phyloP scores from a whole-genome alignment of 2,329 filamentous ascomycete species.

The Herpotrichia juniperi region DNA sequence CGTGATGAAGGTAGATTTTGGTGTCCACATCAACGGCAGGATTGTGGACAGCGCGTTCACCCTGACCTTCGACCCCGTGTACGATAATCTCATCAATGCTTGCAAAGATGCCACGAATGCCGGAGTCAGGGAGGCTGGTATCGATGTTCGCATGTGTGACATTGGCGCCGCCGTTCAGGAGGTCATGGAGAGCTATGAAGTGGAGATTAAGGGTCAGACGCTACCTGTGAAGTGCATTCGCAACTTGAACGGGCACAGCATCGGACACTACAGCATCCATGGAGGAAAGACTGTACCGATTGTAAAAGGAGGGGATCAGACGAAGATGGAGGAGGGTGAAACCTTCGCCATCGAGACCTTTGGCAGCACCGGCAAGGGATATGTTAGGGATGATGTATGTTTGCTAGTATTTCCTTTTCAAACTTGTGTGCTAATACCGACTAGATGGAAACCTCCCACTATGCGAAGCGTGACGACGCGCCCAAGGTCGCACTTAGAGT shows the following conservation, averaged over 20 bases:
- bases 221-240: conserved; percentile 84
- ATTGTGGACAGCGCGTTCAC: conserved; percentile 77
- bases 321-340: conserved; percentile 98
- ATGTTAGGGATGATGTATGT: conserved; percentile 79
- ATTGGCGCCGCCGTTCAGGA: conserved; percentile 86
- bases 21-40: conserved; percentile 72
- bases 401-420: background rate
- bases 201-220: conserved; percentile 79
- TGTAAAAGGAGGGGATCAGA: conserved; percentile 84
- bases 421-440: conserved; percentile 11
- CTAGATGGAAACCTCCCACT: conserved; percentile 82
- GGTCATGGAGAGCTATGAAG: conserved; percentile 91
- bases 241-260: conserved; percentile 89
- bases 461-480: conserved; percentile 75
- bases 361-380: conserved; percentile 88
- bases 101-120: conserved; percentile 73
- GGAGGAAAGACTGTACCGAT: conserved; percentile 93
- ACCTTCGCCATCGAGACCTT: conserved; percentile 97
- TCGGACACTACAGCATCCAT: conserved; percentile 87
- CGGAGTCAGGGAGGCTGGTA: conserved; percentile 86
- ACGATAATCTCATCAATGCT: conserved; percentile 70
- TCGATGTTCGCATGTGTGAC: conserved; percentile 87
- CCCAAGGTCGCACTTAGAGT: conserved; percentile 78
- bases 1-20: conserved; percentile 77
- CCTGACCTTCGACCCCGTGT: conserved; percentile 70